Percentiles rank a stretch among this genome's conserved stretches.
phyloP scores from a whole-genome alignment of 129 eudicot genomes.

The Chrysanthemum seticuspe region DNA sequence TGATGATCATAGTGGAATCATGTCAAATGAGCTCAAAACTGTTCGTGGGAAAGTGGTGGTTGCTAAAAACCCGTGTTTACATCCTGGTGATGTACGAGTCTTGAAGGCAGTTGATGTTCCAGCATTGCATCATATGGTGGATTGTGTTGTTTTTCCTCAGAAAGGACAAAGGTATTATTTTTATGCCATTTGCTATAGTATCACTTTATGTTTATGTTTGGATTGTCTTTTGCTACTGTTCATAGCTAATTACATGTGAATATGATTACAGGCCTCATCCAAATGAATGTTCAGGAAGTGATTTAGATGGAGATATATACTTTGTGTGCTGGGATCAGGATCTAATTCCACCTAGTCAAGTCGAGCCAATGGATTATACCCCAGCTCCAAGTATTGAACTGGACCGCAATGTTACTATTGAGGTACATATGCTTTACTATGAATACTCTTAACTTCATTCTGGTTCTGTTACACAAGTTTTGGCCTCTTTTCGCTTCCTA shows the following conservation, averaged over 20 bases:
- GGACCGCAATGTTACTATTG: constrained; percentile 77
- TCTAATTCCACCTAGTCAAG: constrained; percentile 57
- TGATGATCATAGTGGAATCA: constrained; percentile 23
- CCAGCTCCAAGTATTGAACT: constrained; percentile 45
- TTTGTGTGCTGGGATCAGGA: constrained; percentile 81
- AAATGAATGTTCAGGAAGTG: constrained; percentile 94
- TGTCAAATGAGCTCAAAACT: constrained; percentile 14
- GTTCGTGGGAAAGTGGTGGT: constrained; percentile 56
- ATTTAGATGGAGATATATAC: constrained; percentile 90
- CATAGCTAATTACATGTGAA: background rate
- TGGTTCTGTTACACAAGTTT: background rate
- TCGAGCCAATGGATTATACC: constrained; percentile 66
- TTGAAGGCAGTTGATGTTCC: constrained; percentile 63
- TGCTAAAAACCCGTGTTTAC: constrained; percentile 90
- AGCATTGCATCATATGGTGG: constrained; percentile 70
- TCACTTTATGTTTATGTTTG: background rate
- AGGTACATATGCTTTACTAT: constrained; percentile 39
- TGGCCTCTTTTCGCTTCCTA: background rate
- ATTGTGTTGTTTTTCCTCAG: constrained; percentile 77
- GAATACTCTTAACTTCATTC: background rate
- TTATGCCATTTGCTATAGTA: background rate
- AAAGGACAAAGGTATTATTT: constrained; percentile 55
- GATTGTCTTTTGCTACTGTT: constrained; percentile 19
- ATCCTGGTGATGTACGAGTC: constrained; percentile 81
- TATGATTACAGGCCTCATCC: constrained; percentile 69